phyloP scores from a whole-genome alignment of 1,284 basidiomycete species.

The Tetrapyrgos nigripes region DNA sequence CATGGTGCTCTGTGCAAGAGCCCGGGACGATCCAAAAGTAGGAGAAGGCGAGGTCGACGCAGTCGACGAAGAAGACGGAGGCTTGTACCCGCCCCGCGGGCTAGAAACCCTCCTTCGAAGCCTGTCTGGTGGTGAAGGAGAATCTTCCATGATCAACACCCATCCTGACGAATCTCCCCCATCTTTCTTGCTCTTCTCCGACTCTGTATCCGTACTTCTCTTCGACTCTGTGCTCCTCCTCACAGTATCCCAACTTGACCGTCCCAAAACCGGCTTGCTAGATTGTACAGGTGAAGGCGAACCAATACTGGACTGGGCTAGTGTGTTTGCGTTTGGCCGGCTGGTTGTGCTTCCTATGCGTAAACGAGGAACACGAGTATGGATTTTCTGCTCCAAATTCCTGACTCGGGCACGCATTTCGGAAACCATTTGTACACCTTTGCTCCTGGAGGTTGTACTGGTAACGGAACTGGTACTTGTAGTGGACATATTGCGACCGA shows the following conservation, averaged over 20 bases:
- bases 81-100: slow-evolving; percentile 52
- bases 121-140: slow-evolving; percentile 66
- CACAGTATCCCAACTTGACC: slow-evolving; percentile 46
- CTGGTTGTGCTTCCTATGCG: slow-evolving; percentile 77
- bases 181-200: slow-evolving; percentile 45
- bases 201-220: slow-evolving; percentile 48
- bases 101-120: slow-evolving; percentile 66
- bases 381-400: slow-evolving; percentile 83
- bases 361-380: slow-evolving; percentile 80
- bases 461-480: slow-evolving; percentile 51
- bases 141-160: slow-evolving; percentile 85
- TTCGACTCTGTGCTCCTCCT: slow-evolving; percentile 48
- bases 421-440: slow-evolving; percentile 87
- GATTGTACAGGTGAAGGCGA: slow-evolving; percentile 37
- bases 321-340: slow-evolving; percentile 47
- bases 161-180: slow-evolving; percentile 72
- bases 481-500: slow-evolving; percentile 49
- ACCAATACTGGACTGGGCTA: slow-evolving; percentile 38
- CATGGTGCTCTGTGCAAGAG: slow-evolving; percentile 46
- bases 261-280: slow-evolving; percentile 39
- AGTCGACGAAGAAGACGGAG: slow-evolving; percentile 36
- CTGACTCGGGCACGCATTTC: slow-evolving; percentile 84
- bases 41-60: slow-evolving; percentile 44
- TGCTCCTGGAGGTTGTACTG: slow-evolving; percentile 64
- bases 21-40: slow-evolving; percentile 38